These are phyloP conservation scores for Hypoxylon cercidicola DNA, from an alignment of 495 filamentous ascomycete species.

Conservation along the genomic window DNA sequence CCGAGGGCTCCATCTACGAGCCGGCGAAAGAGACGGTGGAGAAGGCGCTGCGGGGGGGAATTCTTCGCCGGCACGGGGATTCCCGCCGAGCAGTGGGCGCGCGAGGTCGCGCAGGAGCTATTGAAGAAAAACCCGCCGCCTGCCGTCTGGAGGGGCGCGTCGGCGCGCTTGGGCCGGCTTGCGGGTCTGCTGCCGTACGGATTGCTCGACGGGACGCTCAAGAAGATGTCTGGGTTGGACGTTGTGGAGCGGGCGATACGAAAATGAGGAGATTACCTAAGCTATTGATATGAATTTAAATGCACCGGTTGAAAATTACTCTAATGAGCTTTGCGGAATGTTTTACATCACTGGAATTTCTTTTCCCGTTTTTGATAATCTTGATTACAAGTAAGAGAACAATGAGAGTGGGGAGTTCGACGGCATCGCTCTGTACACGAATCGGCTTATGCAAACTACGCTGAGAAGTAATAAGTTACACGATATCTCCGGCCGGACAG, in stretches of 20 bases:
- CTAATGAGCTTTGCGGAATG: too few species aligned
- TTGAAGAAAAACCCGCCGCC: constrained; percentile 9
- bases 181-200: constrained; percentile 3
- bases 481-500: too few species aligned
- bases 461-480: too few species aligned
- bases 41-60: background rate
- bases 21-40: constrained; percentile 23
- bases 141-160: constrained; percentile 7
- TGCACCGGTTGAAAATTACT: too few species aligned
- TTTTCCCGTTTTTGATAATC: too few species aligned
- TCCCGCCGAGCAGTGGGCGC: constrained; percentile 2
- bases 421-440: too few species aligned
- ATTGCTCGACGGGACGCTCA: constrained; percentile 1
- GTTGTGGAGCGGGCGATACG: constrained; percentile 3
- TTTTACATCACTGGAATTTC: too few species aligned
- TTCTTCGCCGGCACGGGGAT: background rate
- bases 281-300: too few species aligned
- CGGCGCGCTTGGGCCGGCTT: background rate
- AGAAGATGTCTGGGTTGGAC: constrained; percentile 3
- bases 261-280: constrained; percentile 7
- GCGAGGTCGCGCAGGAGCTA: constrained; percentile 5
- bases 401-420: too few species aligned
- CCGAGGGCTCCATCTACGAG: constrained; percentile 11
- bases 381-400: too few species aligned
- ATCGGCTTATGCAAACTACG: too few species aligned